Evolutionary conservation across 352 stramenopile genomes (phyloP), one percentile per base, ranked within the genome.

Genomic region (Discostella stelligera): DNA sequence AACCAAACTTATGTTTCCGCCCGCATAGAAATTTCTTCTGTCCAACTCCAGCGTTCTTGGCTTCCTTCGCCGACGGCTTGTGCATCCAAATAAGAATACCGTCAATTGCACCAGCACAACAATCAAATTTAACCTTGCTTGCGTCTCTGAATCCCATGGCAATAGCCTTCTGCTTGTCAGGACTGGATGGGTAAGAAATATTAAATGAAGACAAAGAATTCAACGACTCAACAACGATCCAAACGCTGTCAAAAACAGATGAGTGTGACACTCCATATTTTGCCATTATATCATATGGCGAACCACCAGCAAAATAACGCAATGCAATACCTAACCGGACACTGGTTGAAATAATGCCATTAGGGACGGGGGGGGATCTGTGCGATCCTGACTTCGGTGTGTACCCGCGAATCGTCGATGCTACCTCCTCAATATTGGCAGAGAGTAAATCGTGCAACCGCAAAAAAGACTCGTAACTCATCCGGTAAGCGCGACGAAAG

Each of bases 151-250:
- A 85, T 13, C 56, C 77, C 9, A 30, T 32, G 7, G 77, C 77
- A 27, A 84, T 79, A 21, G 58, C 6, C 6, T 21, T 13, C 21
- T 84, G 77, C 54, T 80, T 39, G 8, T 67, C 71, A 41, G 65
- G 68, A 41, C 50, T 21, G 27, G n/a, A 27, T 9, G 66, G 77
- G 37, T 71, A 84, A 1, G 46, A 21, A 49, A 83, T 65, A 4
- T 69, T 59, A 4, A 83, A 60, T 16, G 5, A 11, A n/a, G 50
- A 18, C 39, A 11, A 71, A 16, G 16, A 37, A 61, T 83, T 79
- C 11, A 80, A 23, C 20, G 71, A 62, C n/a, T 77, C 64, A 55
- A 83, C 44, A 11, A 83, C 64, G 39, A 56, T 25, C 4, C 55
- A 18, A 23, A 80, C 60, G n/a, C 58, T 76, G 5, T 64, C 21